Evolutionary conservation across 208 protist species (phyloP), one percentile per base, ranked within the genome.

Genomic region (Leishmania tropica): DNA sequence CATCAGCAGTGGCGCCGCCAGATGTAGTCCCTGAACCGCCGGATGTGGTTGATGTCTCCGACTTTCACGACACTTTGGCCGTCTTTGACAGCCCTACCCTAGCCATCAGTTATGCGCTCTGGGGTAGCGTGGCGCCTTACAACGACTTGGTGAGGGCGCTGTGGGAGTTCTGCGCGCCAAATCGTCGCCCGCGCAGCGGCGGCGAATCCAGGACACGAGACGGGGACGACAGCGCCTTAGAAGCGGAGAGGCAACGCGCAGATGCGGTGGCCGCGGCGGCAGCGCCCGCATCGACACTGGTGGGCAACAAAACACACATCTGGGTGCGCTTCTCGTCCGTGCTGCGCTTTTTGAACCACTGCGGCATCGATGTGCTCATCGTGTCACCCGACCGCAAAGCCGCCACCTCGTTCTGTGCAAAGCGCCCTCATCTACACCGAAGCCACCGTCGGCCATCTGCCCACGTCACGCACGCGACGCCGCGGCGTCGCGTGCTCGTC

Each of bases 41-140:
- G 10, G 78, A 75, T 65, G 74, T 37, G 11, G 75, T 80, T 13
- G 45, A 79, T 24, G 77, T 86, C 28, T 54, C 83, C 0, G 87
- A 95, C 80, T 90, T 96, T 74, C 56, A 56, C 48, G 85, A 84
- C 54, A 78, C 84, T 0, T 31, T 89, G 51, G 67, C 92, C 17
- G 79, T 80, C 2, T 91, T 90, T 74, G 88, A 94, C 51, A 94
- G 84, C 73, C 70, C 94, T 58, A 62, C 92, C 54, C 79, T 93
- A 45, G 91, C 91, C 28, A 48, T 93, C 35, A 90, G 89, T 58
- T 80, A 95, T 48, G 70, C 85, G 17, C 83, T 96, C 31, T 95
- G 90, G 87, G 83, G 85, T 51, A 92, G 83, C 28, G 85, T 90
- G 5, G 62, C 85, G 42, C 88, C 88, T 35, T 84, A 88, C 84